Evolutionary conservation across 2,329 filamentous ascomycete genomes (phyloP).

Genomic region (Neonectria faginata): DNA sequence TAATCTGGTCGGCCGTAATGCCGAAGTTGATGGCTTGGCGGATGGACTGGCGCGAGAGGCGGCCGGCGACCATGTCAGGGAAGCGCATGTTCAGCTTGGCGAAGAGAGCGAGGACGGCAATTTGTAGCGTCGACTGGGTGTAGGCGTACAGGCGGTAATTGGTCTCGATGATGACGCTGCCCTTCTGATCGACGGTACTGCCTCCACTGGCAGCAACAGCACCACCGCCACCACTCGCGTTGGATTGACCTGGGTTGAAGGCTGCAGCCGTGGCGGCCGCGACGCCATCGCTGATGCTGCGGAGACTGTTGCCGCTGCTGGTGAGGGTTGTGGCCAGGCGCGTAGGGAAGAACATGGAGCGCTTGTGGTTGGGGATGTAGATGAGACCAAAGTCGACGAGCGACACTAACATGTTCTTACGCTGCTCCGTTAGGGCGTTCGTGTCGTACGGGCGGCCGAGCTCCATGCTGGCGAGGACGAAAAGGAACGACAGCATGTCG

Average conservation of each 20-base stretch:
- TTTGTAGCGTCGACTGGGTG: conserved; percentile 92
- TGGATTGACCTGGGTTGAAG: conserved; percentile 52
- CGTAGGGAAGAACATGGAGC: conserved; percentile 84
- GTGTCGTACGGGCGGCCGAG: conserved; percentile 93
- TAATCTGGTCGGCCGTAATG: conserved; percentile 95
- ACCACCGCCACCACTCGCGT: conserved; percentile 47
- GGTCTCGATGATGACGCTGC: conserved; percentile 95
- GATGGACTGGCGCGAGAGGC: conserved; percentile 89
- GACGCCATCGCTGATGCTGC: conserved; percentile 76
- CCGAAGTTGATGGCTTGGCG: conserved; percentile 87
- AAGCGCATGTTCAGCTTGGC: conserved; percentile 89
- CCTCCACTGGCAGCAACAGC: conserved; percentile 45
- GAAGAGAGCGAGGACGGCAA: conserved; percentile 93
- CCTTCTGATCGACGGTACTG: conserved; percentile 64
- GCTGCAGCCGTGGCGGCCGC: conserved; percentile 70
- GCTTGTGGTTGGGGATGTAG: conserved; percentile 72
- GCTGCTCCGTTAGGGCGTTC: conserved; percentile 81
- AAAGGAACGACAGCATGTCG: conserved; percentile 95
- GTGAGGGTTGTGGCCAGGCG: conserved; percentile 94
- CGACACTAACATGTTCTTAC: conserved; percentile 89
- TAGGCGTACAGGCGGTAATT: conserved; percentile 99
- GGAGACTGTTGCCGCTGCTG: conserved; percentile 80
- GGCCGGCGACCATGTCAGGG: conserved; percentile 92
- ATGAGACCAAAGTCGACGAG: conserved; percentile 94
- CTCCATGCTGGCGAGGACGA: conserved; percentile 93